phyloP scores from a whole-genome alignment of 768 basidiomycete species.

The Roridomyces roridus region DNA sequence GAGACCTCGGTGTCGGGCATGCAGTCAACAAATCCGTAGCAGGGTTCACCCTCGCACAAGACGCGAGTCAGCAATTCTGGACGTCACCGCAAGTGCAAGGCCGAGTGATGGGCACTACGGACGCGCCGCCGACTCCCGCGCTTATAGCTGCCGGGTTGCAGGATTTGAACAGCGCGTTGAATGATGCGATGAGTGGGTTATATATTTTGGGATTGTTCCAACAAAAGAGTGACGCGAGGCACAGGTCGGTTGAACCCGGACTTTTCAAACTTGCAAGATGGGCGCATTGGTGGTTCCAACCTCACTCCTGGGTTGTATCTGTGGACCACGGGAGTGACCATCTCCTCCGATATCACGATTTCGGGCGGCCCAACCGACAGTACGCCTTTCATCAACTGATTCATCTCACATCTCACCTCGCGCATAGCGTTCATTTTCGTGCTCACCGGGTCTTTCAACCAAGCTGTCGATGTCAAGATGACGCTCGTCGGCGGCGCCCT shows the following conservation, averaged over 20 bases:
- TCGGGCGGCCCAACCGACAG: conserved; percentile 8
- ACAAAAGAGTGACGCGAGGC: too few species aligned
- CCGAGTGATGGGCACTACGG: background rate
- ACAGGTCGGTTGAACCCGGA: background rate
- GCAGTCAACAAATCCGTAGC: background rate
- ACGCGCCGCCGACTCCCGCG: background rate
- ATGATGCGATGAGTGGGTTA: conserved; percentile 1
- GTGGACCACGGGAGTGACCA: conserved; percentile 11
- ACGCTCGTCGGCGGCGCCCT: conserved; percentile 4
- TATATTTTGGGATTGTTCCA: background rate
- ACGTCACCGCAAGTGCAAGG: conserved; percentile 10
- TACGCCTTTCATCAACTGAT: background rate
- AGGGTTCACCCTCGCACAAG: conserved; percentile 11
- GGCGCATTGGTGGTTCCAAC: conserved; percentile 5
- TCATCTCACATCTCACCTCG: background rate
- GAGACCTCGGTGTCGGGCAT: conserved; percentile 7
- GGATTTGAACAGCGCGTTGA: conserved; percentile 7
- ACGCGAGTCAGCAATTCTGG: conserved; percentile 12
- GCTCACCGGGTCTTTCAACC: conserved; percentile 1
- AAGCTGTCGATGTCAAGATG: background rate
- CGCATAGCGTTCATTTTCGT: conserved; percentile 17
- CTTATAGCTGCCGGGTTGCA: background rate
- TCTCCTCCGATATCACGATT: conserved; percentile 2
- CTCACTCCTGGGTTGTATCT: conserved; percentile 10
- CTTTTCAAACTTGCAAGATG: background rate